These are phyloP conservation scores for Trichoderma sp. DNA, from an alignment of 2,329 filamentous ascomycete species.

Conservation along the genomic window DNA sequence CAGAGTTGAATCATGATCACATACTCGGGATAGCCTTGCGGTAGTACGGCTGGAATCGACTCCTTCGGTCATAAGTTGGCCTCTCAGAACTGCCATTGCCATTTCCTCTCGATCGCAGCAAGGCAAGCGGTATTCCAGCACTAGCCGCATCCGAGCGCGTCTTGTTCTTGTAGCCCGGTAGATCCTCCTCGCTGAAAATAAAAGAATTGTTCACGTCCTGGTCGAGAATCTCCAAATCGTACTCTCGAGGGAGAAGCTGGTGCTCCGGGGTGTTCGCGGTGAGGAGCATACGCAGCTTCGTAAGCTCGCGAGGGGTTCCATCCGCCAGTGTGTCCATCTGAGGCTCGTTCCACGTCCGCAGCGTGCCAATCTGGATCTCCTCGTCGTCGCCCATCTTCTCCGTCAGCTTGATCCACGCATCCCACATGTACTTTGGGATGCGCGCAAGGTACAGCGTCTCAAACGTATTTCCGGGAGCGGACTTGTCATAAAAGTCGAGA, in stretches of 20 bases:
- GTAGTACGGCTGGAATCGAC: conserved; percentile 60
- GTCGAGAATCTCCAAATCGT: conserved; percentile 71
- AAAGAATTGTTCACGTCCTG: conserved; percentile 78
- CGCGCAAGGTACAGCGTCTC: conserved; percentile 70
- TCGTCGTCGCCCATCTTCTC: conserved; percentile 73
- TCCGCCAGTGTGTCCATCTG: conserved; percentile 56
- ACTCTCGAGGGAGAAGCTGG: conserved; percentile 80
- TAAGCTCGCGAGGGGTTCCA: conserved; percentile 38
- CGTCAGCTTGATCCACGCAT: conserved; percentile 64
- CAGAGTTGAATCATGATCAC: conserved; percentile 31
- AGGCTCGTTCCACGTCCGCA: conserved; percentile 60
- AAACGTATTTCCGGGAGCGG: conserved; percentile 41
- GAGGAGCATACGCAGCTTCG: conserved; percentile 64
- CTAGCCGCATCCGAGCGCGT: conserved; percentile 57
- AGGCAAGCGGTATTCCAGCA: conserved; percentile 59
- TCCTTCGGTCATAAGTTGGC: conserved; percentile 48
- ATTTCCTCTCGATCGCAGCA: conserved; percentile 43
- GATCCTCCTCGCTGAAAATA: conserved; percentile 90
- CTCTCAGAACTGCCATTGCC: conserved; percentile 38
- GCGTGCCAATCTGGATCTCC: conserved; percentile 77
- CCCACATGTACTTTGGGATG: conserved; percentile 78
- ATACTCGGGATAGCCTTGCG: conserved; percentile 74
- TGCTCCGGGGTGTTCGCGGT: conserved; percentile 65
- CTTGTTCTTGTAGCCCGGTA: conserved; percentile 61
- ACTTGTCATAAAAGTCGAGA: conserved; percentile 56